Evolutionary conservation across 2,329 filamentous ascomycete genomes (phyloP), one percentile per base, ranked within the genome.

Genomic region (Fusarium subtropicale): DNA sequence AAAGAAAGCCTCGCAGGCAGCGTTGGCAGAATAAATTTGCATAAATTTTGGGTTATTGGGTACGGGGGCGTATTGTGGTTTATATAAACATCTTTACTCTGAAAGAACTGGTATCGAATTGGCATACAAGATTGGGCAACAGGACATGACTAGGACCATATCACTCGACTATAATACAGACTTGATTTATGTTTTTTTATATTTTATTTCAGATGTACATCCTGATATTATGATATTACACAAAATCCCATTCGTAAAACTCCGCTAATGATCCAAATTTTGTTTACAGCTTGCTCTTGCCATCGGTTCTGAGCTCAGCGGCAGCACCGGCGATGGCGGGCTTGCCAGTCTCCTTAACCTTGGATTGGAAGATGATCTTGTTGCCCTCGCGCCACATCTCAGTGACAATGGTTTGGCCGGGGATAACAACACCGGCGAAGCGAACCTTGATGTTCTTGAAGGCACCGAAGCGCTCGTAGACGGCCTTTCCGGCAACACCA

Each of bases 381-480:
- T 87, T 87, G 50, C 90, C 90, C 75, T 97, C 93, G 83, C 92
- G 94, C 94, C 94, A 97, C 92, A 97, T 95, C 85, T 97, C 93
- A 9, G 93, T 97, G 67, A 92, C 86, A 59, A 97, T 86, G n/a
- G 93, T 97, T 86, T 97, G 91, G 16, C 93, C 93, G 0, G 93
- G 94, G 60, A 94, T 79, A 15, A 97, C 94, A 12, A 92, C 90
- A 58, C 94, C 93, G 3, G 93, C 93, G 79, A 97, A 97, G 69
- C 94, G 86, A 26, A 97, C 94, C 86, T 97, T 97, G 83, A 97
- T 90, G 83, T 94, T 97, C 86, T 92, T 93, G 83, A 92, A 94
- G 47, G 87, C 82, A 6, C 96, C 96, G 76, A 90, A 98, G 68
- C 86, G 91, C 81, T 93, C 88, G 79, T 94, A 91, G 39, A 99